Base-by-base conservation (phyloP, 2,329 filamentous ascomycete genomes). In the Apiospora arundinis region DNA sequence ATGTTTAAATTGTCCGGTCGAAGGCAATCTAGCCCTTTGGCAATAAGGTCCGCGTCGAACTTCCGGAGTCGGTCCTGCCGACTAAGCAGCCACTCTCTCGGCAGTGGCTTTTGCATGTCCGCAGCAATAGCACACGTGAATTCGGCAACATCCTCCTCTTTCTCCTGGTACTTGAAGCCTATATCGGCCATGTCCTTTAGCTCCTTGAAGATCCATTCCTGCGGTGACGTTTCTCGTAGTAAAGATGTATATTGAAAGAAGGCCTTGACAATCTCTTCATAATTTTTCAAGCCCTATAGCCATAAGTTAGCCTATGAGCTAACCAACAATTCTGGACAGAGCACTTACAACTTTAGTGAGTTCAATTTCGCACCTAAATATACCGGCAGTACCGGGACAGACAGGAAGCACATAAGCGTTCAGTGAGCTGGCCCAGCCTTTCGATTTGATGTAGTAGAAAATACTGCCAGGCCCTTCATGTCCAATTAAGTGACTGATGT, bases 141-240 rank as follows among this genome's bases (percentile, higher is more conserved):
- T n/a, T n/a, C n/a, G n/a, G n/a, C n/a, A n/a, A n/a, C n/a, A n/a
- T n/a, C n/a, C n/a, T n/a, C n/a, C n/a, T n/a, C n/a, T 85, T 98
- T 98, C 80, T 98, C 94, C 82, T 92, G n/a, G n/a, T n/a, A n/a
- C n/a, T n/a, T 94, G 83, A 97, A 99, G 75, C 92, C 93, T 14
- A 98, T 94, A 75, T 98, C 95, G 63, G 93, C 92, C 92, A 67
- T 45, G 9, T 46, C 67, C 46, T 95, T 95, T 81, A 96, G 93
- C 82, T 99, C 96, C 44, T 97, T 90, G 72, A 96, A 95, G 71
- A 98, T 95, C 96, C 96, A 98, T 80, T 97, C 87, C 75, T 97
- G 92, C 0, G 95, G 95, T 6, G 92, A 89, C 2, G 88, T 87
- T 77, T 97, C 93, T 74, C 91, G 91, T 70, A 99, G 88, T 80